Percentiles rank a stretch among this genome's conserved stretches.
These are phyloP conservation scores for Bruguiera sexangula DNA, from an alignment of 345 rosid genomes.

Conservation along the genomic window DNA sequence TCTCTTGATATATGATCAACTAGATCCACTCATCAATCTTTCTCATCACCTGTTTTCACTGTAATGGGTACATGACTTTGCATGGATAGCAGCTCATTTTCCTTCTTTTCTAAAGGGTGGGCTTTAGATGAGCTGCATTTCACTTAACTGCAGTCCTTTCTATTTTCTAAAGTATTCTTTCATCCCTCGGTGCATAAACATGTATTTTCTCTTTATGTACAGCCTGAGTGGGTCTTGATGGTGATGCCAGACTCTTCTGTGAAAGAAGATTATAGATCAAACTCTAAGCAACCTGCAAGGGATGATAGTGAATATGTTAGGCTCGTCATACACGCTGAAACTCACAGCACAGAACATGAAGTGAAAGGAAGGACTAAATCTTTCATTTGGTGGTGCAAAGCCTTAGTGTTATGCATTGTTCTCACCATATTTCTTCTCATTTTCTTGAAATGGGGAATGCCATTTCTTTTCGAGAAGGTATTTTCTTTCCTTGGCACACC, in stretches of 20 bases:
- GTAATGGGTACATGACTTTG: no score
- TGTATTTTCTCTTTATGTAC: no score
- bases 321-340: slow-evolving; percentile 51
- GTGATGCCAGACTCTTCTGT: slow-evolving; percentile 9
- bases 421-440: slow-evolving; percentile 32
- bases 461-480: slow-evolving; percentile 76
- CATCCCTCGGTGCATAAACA: no score
- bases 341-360: slow-evolving; percentile 31
- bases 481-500: not conserved
- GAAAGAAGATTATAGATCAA: not conserved
- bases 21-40: no score
- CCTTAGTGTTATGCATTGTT: slow-evolving; percentile 30
- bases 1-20: no score
- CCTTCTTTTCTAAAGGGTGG: no score
- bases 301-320: slow-evolving; percentile 71
- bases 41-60: no score
- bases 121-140: no score
- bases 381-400: slow-evolving; percentile 66
- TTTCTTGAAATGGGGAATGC: slow-evolving; percentile 78
- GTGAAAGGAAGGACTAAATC: slow-evolving; percentile 21
- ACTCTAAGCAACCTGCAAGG: slow-evolving; percentile 21
- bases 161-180: no score
- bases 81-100: no score
- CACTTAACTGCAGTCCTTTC: no score
- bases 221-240: not conserved